Percentiles rank a stretch among this genome's conserved stretches.
These are phyloP conservation scores for Ambrosia artemisiifolia DNA, from an alignment of 129 eudicot genomes.

Conservation along the genomic window DNA sequence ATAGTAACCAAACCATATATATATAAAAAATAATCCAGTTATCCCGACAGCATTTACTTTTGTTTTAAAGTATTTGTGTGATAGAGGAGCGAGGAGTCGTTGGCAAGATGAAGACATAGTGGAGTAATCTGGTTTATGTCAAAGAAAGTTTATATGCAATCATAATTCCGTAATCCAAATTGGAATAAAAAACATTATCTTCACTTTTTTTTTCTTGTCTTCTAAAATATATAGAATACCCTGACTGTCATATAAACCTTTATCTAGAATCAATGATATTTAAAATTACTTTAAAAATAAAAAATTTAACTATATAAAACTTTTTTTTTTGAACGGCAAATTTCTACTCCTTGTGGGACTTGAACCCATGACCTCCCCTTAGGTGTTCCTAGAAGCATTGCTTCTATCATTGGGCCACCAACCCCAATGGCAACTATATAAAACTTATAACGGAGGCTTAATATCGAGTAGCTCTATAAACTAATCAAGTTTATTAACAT, in stretches of 20 bases:
- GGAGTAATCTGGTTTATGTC: conserved; percentile 15
- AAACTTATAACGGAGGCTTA: no score
- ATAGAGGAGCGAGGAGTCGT: conserved; percentile 7
- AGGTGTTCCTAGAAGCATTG: no score
- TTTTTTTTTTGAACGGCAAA: no score
- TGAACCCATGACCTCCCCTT: no score
- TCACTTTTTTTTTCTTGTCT: not conserved
- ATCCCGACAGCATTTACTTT: not conserved
- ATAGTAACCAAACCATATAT: no score
- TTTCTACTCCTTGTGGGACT: no score
- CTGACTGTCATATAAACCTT: not conserved
- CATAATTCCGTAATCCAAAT: conserved; percentile 7
- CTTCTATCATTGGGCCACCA: no score
- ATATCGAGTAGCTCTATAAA: no score
- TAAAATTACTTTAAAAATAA: no score
- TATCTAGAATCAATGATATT: not conserved
- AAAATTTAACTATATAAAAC: no score
- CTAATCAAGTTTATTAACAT: no score
- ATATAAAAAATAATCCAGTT: not conserved
- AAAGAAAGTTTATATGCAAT: not conserved
- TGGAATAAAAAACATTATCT: conserved; percentile 17
- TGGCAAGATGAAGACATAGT: conserved; percentile 28
- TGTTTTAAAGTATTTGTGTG: not conserved
- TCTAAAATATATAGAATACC: not conserved
- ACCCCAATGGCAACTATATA: no score